Conservation (phyloP, 208 protist genomes). For the Kentomonas sorsogonicus region DNA sequence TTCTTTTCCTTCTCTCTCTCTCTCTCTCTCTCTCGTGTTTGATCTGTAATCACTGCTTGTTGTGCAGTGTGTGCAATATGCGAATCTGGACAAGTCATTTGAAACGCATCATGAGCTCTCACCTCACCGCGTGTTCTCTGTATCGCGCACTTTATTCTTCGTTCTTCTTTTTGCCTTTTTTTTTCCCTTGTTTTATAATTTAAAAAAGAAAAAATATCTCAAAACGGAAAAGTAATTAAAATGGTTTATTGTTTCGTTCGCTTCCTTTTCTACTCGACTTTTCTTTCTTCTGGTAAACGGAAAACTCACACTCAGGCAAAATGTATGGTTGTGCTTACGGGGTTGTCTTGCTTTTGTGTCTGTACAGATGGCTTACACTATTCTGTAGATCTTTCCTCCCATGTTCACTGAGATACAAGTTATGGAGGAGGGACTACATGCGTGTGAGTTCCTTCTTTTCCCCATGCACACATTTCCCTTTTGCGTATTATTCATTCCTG, state of each 20-base stretch:
- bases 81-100: constrained; percentile 15
- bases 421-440: neutral
- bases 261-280: neutral
- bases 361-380: neutral
- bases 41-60: too few relatives aligned
- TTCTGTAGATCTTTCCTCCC: neutral
- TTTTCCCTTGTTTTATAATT: constrained; percentile 7
- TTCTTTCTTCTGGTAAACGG: neutral
- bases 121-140: too few relatives aligned
- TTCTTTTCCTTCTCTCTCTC: constrained; percentile 9
- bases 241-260: neutral
- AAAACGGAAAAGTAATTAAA: neutral
- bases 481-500: too few relatives aligned
- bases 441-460: neutral
- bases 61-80: neutral
- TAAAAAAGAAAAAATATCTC: neutral
- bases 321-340: neutral
- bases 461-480: too few relatives aligned
- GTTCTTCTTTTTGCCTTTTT: constrained; percentile 16
- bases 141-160: too few relatives aligned
- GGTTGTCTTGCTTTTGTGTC: neutral
- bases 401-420: neutral
- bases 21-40: too few relatives aligned
- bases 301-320: neutral
- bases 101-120: too few relatives aligned